phyloP scores from a whole-genome alignment of 2,329 filamentous ascomycete species.

The Cadophora gregata region DNA sequence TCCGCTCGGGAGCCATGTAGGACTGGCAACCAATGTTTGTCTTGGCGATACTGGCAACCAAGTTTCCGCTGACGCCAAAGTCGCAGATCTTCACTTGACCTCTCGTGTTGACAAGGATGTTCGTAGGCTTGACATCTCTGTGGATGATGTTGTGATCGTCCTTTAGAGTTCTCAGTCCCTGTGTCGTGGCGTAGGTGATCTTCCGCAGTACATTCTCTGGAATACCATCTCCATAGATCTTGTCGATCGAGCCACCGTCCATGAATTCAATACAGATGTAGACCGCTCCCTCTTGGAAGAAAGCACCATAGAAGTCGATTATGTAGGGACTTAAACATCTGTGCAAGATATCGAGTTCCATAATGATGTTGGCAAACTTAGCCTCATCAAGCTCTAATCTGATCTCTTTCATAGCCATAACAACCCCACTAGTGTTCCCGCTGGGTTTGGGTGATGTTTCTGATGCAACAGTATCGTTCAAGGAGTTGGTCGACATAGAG shows the following conservation, averaged over 20 bases:
- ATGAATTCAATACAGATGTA: conserved; percentile 99
- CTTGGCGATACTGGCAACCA: conserved; percentile 96
- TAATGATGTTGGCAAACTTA: conserved; percentile 96
- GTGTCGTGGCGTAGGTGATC: conserved; percentile 86
- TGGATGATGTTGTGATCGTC: conserved; percentile 99
- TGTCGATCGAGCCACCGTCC: conserved; percentile 98
- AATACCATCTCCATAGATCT: conserved; percentile 88
- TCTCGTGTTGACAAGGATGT: conserved; percentile 87
- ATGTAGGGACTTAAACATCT: conserved; percentile 95
- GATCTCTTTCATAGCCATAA: conserved; percentile 99
- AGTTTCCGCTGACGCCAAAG: conserved; percentile 94
- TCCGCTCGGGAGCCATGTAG: conserved; percentile 98
- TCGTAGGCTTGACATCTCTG: conserved; percentile 98
- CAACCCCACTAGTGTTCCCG: conserved; percentile 68
- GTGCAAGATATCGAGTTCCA: conserved; percentile 95
- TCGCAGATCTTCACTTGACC: conserved; percentile 98
- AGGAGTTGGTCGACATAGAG: conserved; percentile 46
- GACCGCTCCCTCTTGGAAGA: conserved; percentile 98
- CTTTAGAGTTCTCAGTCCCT: conserved; percentile 91
- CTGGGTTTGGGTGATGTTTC: conserved; percentile 41
- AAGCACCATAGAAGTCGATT: conserved; percentile 98
- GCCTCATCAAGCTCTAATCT: conserved; percentile 93
- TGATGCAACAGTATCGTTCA: conserved; percentile 42
- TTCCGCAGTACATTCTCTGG: conserved; percentile 88
- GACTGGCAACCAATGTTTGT: conserved; percentile 99